These are phyloP conservation scores for Saccharomycopsis javanensis DNA, from an alignment of 805 yeast species.

Conservation along the genomic window DNA sequence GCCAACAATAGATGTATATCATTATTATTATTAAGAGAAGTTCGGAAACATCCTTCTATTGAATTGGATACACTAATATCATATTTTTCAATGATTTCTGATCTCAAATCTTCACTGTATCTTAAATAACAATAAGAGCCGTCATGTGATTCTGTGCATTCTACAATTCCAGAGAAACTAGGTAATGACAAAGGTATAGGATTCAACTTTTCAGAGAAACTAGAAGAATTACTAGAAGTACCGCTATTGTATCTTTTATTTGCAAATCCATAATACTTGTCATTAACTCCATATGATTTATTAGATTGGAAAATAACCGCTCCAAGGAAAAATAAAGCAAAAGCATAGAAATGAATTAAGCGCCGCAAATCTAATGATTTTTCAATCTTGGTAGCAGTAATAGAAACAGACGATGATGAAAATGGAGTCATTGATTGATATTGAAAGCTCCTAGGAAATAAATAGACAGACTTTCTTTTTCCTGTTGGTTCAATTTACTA, in stretches of 20 bases:
- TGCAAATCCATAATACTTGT: not conserved
- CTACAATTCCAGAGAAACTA: constrained; percentile 4
- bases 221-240: not conserved
- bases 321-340: not conserved
- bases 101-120: not conserved
- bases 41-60: not conserved
- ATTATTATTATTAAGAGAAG: constrained; percentile 1
- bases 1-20: constrained; percentile 10
- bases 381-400: not conserved
- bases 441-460: too few relatives aligned
- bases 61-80: not conserved
- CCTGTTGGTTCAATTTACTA: too few relatives aligned
- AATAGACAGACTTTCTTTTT: too few relatives aligned
- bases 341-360: not conserved
- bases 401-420: not conserved
- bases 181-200: not conserved
- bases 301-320: not conserved
- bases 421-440: not conserved
- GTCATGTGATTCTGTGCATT: constrained; percentile 11
- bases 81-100: constrained; percentile 1
- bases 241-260: not conserved
- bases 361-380: not conserved
- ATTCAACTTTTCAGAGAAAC: not conserved
- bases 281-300: not conserved
- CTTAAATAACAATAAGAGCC: constrained; percentile 7